Base-by-base conservation (phyloP, 2,329 filamentous ascomycete genomes). In the Botrytis hyacinthi region DNA sequence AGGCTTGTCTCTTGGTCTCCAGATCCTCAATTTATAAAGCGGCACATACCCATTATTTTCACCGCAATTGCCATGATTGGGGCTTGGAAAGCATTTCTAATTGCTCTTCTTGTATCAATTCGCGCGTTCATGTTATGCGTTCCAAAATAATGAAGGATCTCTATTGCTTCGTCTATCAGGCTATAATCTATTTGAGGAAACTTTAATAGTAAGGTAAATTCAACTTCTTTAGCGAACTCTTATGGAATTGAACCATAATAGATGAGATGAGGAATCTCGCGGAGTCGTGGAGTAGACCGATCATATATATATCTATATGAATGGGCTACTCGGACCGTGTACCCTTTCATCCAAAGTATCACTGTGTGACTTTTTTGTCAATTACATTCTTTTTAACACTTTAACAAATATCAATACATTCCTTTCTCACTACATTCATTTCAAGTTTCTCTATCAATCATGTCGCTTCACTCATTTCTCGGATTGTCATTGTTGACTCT, bases 401-500 rank as follows among this genome's bases (percentile, higher is more conserved):
- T n/a, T 44, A 40, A 12, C 42, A 1, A 20, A 29, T 29, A 35
- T 40, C 22, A 22, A 40, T 40, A 44, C 69, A 16, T 29, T 71
- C 69, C 48, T 71, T 63, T 48, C 29, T 48, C 22, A 62, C 14
- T 42, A 29, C 69, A 42, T 48, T 63, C 57, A 51, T 71, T 71
- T 16, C 59, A 71, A 32, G 3, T 9, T 67, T 66, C 70, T 44
- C 48, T 46, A 71, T 54, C 51, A 18, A 75, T 72, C 57, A 69
- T 74, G 73, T 51, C 71, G 35, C 68, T 59, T 75, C 32, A 59
- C 68, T 70, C 70, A 29, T 35, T 68, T 29, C 66, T 68, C 16
- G 66, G 48, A 35, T 57, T 72, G 16, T 73, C 74, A 20, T 62
- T 76, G 40, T 46, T 78, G 61, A 72, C 70, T 10, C 44, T 79